phyloP scores from a whole-genome alignment of 2,329 filamentous ascomycete species.

The Penicillium sp. region DNA sequence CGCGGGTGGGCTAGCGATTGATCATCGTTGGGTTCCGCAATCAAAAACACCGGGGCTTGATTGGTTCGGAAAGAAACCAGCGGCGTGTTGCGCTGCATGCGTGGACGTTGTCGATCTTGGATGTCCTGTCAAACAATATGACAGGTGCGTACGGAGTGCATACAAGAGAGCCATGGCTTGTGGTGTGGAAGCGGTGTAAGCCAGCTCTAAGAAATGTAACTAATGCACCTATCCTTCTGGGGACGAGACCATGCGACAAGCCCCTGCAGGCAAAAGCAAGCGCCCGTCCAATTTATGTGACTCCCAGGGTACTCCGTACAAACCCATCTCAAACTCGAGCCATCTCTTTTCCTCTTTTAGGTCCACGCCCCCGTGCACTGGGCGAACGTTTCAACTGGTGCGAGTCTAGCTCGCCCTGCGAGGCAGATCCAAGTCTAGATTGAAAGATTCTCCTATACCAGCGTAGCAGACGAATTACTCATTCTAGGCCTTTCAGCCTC shows the following conservation, averaged over 20 bases:
- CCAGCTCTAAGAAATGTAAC: not conserved
- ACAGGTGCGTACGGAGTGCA: not conserved
- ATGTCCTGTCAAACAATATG: not conserved
- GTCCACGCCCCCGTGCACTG: not conserved
- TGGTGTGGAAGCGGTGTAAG: not conserved
- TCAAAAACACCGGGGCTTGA: not conserved
- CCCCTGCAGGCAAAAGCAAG: constrained; percentile 1
- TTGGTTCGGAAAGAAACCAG: not conserved
- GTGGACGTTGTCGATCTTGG: constrained; percentile 1
- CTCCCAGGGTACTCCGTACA: not conserved
- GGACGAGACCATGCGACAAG: not conserved
- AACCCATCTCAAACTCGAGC: not conserved
- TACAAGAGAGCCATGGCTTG: not conserved
- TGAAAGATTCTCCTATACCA: constrained; percentile 2
- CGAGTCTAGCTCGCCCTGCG: not conserved
- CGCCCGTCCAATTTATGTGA: not conserved
- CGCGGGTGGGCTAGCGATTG: not conserved
- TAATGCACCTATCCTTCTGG: not conserved
- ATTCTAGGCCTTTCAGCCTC: constrained; percentile 8
- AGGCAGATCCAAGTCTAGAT: not conserved
- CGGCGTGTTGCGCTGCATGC: not conserved
- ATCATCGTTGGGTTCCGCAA: not conserved
- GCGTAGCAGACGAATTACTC: constrained; percentile 8
- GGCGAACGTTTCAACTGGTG: not conserved
- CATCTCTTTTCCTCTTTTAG: not conserved